Evolutionary conservation across 371 early-diverging fungal genomes (phyloP), one percentile per base, ranked within the genome.

Genomic region (Mucor plumbeus): DNA sequence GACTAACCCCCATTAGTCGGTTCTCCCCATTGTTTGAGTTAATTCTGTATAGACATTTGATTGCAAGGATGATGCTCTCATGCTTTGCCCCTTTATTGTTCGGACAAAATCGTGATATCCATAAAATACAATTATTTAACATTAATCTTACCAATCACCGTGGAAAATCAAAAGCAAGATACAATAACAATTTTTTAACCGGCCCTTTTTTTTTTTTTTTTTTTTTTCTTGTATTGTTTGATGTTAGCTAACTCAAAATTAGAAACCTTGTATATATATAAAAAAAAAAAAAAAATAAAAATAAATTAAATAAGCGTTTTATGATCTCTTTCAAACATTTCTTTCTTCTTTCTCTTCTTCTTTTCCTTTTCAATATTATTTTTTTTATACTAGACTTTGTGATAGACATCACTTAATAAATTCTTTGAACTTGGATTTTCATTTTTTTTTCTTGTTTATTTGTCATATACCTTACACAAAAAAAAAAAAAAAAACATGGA

Each of bases 401-500:
- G 38, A 38, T 38, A 38, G 38, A 11, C 11, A 38, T 38, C 39
- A 13, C 38, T 26, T 41, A 39, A 40, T 41, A 38, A 4, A 17
- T 38, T 14, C 17, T 36, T 57, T 19, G 17, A 11, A 40, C 14
- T 1, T 59, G 7, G 17, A 17, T 10, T 19, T 10, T 14, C 9
- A 5, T n/a, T 50, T 65, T 19, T 44, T 57, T 35, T 19, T 13
- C 10, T 44, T 21, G 15, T 35, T 15, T 56, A 9, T 56, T 57
- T 19, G 35, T 36, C 56, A 21, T 39, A 35, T 36, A 59, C 59
- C 59, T 59, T 59, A 39, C 36, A 61, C 41, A 50, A 7, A 59
- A 55, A 17, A 44, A 60, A 50, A 7, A 59, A 55, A 17, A 44
- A 60, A 50, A 63, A 10, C 17, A 83, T 83, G 84, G 81, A 75